Evolutionary conservation across 441 rosid species (phyloP).

Genomic region (Rhodomyrtus psidioides): DNA sequence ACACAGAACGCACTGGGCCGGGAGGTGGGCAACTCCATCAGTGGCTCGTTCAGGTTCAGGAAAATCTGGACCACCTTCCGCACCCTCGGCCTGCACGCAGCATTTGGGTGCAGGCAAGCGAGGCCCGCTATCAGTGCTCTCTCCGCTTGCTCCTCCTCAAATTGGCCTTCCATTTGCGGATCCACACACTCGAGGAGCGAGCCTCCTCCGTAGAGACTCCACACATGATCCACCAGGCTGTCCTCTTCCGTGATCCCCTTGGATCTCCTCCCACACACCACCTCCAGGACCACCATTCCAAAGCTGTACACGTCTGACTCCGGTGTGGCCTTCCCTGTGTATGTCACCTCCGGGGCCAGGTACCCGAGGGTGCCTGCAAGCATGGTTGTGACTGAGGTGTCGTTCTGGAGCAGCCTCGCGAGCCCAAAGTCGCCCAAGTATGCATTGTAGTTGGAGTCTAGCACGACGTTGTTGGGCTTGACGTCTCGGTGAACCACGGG

Average conservation of each 20-base stretch:
- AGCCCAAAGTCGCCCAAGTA: slow-evolving; percentile 27
- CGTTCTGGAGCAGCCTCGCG: slow-evolving; percentile 21
- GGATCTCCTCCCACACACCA: slow-evolving; percentile 21
- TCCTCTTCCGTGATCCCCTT: slow-evolving; percentile 19
- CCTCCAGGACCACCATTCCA: slow-evolving; percentile 28
- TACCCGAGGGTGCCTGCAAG: slow-evolving; percentile 30
- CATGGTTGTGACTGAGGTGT: slow-evolving; percentile 20
- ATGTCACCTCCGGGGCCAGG: slow-evolving; percentile 22
- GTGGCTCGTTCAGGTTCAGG: slow-evolving; percentile 18
- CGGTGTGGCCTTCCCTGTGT: slow-evolving; percentile 19
- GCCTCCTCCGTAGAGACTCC: slow-evolving; percentile 16
- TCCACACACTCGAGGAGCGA: slow-evolving; percentile 17
- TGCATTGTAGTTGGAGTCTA: slow-evolving; percentile 20
- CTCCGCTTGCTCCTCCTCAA: slow-evolving; percentile 21
- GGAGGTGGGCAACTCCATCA: slow-evolving; percentile 19
- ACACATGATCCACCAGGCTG: slow-evolving; percentile 23
- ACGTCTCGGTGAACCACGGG: slow-evolving; percentile 26
- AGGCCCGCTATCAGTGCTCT: slow-evolving; percentile 21
- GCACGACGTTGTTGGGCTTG: slow-evolving; percentile 27
- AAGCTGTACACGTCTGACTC: slow-evolving; percentile 28
- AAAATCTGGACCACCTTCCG: slow-evolving; percentile 27
- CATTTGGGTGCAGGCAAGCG: slow-evolving; percentile 23
- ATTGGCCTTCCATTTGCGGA: slow-evolving; percentile 5
- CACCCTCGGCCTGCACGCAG: slow-evolving; percentile 14
- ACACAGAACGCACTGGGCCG: slow-evolving; percentile 10